These are phyloP conservation scores for Trapa bicornis DNA, from an alignment of 345 rosid genomes.

Conservation along the genomic window DNA sequence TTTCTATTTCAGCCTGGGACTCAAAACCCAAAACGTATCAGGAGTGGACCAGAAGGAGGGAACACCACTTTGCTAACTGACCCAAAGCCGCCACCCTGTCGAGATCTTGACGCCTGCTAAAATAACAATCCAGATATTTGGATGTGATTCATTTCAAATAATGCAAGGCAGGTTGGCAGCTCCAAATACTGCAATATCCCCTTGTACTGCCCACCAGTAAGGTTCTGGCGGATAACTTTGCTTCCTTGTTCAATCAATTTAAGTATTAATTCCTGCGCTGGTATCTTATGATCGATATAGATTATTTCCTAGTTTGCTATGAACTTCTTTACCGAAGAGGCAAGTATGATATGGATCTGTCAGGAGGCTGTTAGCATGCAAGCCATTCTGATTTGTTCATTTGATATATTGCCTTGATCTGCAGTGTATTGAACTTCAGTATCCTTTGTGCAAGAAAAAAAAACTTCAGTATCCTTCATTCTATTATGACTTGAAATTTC, in stretches of 20 bases:
- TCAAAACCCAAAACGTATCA: slow-evolving; percentile 79
- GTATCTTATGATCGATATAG: background rate
- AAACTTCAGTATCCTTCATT: too few relatives aligned
- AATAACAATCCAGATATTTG: slow-evolving; percentile 1
- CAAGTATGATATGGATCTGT: too few relatives aligned
- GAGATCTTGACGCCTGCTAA: slow-evolving; percentile 90
- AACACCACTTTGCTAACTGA: slow-evolving; percentile 61
- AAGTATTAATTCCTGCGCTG: background rate
- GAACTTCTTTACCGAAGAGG: background rate
- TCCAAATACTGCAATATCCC: background rate
- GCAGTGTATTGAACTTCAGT: too few relatives aligned
- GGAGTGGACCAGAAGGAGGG: slow-evolving; percentile 92
- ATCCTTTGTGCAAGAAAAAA: too few relatives aligned
- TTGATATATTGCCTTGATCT: background rate
- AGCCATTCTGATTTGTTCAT: too few relatives aligned
- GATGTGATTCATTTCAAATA: slow-evolving; percentile 23
- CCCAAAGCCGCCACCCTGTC: slow-evolving; percentile 80
- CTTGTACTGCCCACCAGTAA: background rate
- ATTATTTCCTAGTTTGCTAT: background rate
- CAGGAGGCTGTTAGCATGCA: too few relatives aligned
- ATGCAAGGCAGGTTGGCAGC: slow-evolving; percentile 12
- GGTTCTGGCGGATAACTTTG: background rate
- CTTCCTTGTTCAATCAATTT: background rate
- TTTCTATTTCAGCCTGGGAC: slow-evolving; percentile 61
- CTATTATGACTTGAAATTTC: too few relatives aligned